phyloP scores from a whole-genome alignment of 1,284 basidiomycete genomes.

The Sanguinoderma infundibulare region DNA sequence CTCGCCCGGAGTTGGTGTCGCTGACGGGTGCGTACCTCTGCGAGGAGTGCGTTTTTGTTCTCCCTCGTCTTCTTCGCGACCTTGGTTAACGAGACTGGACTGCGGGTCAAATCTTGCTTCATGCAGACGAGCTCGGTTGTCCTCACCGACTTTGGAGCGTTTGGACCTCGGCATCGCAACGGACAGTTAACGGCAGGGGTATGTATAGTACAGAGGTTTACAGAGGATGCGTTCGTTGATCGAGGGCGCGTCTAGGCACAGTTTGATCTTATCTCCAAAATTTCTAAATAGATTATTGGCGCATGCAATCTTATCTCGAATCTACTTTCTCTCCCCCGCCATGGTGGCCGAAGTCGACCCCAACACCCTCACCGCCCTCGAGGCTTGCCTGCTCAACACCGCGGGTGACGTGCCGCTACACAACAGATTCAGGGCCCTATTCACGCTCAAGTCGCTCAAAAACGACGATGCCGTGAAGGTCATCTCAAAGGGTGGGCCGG shows the following conservation, averaged over 20 bases:
- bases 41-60: slow-evolving; percentile 86
- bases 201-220: slow-evolving; percentile 16
- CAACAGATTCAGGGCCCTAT: slow-evolving; percentile 90
- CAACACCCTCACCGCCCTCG: slow-evolving; percentile 49
- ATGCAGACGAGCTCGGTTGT: background rate
- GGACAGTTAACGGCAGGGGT: background rate
- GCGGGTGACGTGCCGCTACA: slow-evolving; percentile 81
- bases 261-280: slow-evolving; percentile 30
- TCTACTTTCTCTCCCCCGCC: slow-evolving; percentile 20
- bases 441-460: slow-evolving; percentile 90
- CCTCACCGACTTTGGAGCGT: slow-evolving; percentile 76
- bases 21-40: slow-evolving; percentile 59
- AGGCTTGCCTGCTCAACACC: slow-evolving; percentile 77
- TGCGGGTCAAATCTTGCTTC: slow-evolving; percentile 8
- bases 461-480: slow-evolving; percentile 83
- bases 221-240: slow-evolving; percentile 14
- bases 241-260: background rate
- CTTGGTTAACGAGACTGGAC: slow-evolving; percentile 75
- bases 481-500: slow-evolving; percentile 77
- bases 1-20: background rate
- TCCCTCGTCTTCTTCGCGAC: slow-evolving; percentile 82
- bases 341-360: slow-evolving; percentile 37
- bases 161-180: slow-evolving; percentile 85
- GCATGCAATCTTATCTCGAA: slow-evolving; percentile 32
- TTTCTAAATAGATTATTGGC: slow-evolving; percentile 18